Conservation (phyloP, 2,329 filamentous ascomycete genomes). For the Lecanicillium sp. region DNA sequence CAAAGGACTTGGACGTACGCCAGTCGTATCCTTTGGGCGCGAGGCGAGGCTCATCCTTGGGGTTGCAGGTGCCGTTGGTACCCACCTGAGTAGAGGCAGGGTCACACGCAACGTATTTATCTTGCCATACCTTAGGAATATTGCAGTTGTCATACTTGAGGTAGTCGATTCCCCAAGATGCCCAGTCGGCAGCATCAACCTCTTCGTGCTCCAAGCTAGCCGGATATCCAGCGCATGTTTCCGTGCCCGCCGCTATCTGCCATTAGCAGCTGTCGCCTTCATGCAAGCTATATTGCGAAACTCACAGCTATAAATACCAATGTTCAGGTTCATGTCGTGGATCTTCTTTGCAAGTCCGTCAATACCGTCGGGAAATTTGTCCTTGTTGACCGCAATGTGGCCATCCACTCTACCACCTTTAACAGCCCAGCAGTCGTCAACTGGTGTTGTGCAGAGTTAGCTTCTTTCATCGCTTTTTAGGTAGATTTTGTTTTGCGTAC, state of each 20-base stretch:
- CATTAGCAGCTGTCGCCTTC: background rate
- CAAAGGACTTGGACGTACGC: slow-evolving; percentile 38
- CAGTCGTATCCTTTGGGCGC: slow-evolving; percentile 46
- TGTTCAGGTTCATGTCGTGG: slow-evolving; percentile 51
- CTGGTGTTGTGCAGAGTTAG: background rate
- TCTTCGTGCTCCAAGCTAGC: slow-evolving; percentile 51
- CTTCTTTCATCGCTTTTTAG: too few species aligned
- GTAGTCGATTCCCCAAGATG: slow-evolving; percentile 52
- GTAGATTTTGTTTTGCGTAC: background rate
- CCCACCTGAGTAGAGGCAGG: background rate
- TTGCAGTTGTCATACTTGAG: slow-evolving; percentile 11
- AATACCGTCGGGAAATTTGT: slow-evolving; percentile 55
- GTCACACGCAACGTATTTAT: slow-evolving; percentile 9
- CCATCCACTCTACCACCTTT: slow-evolving; percentile 34
- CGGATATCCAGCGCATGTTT: slow-evolving; percentile 24
- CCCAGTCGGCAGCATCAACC: slow-evolving; percentile 52
- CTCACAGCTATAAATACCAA: slow-evolving; percentile 52
- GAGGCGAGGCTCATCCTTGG: slow-evolving; percentile 24
- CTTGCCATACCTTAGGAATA: background rate
- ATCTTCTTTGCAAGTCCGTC: slow-evolving; percentile 45
- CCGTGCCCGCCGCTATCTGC: slow-evolving; percentile 13
- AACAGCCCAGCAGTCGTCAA: slow-evolving; percentile 57
- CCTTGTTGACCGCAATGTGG: slow-evolving; percentile 39
- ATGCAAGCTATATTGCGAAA: background rate
- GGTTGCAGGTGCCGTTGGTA: slow-evolving; percentile 9